Conservation (phyloP, 257 asterid species). For the Cruciata laevipes region DNA sequence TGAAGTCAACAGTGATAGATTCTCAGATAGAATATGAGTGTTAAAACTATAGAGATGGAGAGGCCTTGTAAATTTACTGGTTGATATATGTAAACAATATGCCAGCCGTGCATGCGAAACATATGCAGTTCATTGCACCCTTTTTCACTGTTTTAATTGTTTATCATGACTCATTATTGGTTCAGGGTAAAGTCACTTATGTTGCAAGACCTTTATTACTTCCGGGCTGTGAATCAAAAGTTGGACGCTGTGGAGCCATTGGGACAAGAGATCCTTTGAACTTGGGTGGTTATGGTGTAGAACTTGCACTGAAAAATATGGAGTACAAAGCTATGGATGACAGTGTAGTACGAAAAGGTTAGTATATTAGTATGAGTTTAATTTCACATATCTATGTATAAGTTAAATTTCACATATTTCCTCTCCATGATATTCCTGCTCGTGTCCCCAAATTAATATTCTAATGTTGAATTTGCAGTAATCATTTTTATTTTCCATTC, state of each 20-base stretch:
- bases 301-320: constrained; percentile 99
- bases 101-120: neutral
- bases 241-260: constrained; percentile 65
- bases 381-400: neutral
- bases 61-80: neutral
- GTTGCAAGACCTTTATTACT: constrained; percentile 86
- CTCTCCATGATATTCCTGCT: neutral
- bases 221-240: constrained; percentile 77
- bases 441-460: neutral
- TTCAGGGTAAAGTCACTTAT: constrained; percentile 73
- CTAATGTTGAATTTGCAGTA: too few relatives aligned
- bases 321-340: constrained; percentile 99
- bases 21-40: neutral
- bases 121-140: neutral
- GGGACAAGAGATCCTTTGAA: constrained; percentile 77
- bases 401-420: neutral
- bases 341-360: constrained; percentile 73
- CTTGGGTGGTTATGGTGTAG: constrained; percentile 98
- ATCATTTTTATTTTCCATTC: too few relatives aligned
- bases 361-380: constrained; percentile 3
- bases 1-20: neutral
- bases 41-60: neutral
- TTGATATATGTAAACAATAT: neutral
- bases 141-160: constrained; percentile 6
- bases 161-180: constrained; percentile 5